A percentile compares a stretch with the other conserved stretches of the same genome.
Evolutionary conservation across 345 rosid genomes (phyloP).

Genomic region (Brassica nigra): DNA sequence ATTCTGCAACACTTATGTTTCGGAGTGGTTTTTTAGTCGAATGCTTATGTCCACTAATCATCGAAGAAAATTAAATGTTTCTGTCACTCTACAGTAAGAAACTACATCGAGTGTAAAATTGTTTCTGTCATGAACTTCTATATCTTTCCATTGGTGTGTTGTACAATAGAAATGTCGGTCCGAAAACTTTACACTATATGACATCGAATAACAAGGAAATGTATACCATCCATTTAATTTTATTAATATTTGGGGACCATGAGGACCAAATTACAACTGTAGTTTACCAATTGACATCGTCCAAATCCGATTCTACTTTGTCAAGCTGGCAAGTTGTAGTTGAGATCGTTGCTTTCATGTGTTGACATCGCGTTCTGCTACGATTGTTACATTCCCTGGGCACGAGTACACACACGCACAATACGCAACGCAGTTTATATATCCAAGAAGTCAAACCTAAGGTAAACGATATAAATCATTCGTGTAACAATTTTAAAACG

Average conservation of each 20-base stretch:
- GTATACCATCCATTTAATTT: neutral
- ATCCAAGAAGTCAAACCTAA: neutral
- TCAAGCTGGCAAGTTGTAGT: neutral
- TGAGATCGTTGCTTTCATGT: constrained; percentile 12
- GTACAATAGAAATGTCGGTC: neutral
- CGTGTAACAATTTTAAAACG: neutral
- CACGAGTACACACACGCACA: neutral
- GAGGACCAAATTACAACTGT: constrained; percentile 30
- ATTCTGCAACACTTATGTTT: neutral
- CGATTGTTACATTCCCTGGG: neutral
- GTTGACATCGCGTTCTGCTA: constrained; percentile 2
- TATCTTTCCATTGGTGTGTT: neutral
- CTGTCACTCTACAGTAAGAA: neutral
- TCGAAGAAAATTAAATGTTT: neutral
- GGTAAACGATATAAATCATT: neutral
- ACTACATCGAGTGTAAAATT: neutral
- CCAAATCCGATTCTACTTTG: neutral
- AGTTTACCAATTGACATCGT: neutral
- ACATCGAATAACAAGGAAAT: neutral
- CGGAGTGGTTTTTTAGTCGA: neutral
- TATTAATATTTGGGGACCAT: constrained; percentile 8
- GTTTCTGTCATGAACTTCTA: neutral
- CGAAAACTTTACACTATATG: neutral
- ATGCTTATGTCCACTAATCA: neutral
- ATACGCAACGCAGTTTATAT: neutral